A percentile compares a stretch with the other conserved stretches of the same genome.
Conservation (phyloP, 345 rosid genomes). For the Cardamine chenopodiifolia region DNA sequence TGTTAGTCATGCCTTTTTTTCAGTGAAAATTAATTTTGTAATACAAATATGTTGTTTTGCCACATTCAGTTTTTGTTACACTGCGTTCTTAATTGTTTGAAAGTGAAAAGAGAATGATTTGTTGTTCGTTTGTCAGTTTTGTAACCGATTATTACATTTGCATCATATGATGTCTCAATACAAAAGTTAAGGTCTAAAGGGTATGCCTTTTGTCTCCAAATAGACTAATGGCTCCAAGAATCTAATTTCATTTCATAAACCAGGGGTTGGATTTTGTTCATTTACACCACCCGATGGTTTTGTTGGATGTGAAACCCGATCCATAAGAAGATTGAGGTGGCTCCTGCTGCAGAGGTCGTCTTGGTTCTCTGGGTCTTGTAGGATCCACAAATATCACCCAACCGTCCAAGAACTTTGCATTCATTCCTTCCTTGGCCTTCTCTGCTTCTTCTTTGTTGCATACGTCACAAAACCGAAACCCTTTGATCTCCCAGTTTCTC, state of each 20-base stretch:
- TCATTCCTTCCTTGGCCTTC: conserved; percentile 82
- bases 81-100: no score
- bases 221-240: no score
- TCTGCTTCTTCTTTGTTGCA: conserved; percentile 76
- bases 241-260: neutral
- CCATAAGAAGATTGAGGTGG: conserved; percentile 44
- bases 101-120: no score
- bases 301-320: conserved; percentile 68
- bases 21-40: no score
- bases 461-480: conserved; percentile 84
- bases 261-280: conserved; percentile 42
- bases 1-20: no score
- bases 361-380: conserved; percentile 69
- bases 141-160: no score
- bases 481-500: conserved; percentile 72
- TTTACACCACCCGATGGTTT: conserved; percentile 80
- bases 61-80: no score
- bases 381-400: conserved; percentile 98
- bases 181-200: no score
- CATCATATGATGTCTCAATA: no score
- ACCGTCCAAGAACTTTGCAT: conserved; percentile 86
- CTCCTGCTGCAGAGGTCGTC: conserved; percentile 44
- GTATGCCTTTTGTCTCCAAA: no score
- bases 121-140: no score
- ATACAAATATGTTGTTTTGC: no score